A percentile compares a stretch with the other conserved stretches of the same genome.
phyloP scores from a whole-genome alignment of 2,329 filamentous ascomycete species.

The Emmonsia crescens region DNA sequence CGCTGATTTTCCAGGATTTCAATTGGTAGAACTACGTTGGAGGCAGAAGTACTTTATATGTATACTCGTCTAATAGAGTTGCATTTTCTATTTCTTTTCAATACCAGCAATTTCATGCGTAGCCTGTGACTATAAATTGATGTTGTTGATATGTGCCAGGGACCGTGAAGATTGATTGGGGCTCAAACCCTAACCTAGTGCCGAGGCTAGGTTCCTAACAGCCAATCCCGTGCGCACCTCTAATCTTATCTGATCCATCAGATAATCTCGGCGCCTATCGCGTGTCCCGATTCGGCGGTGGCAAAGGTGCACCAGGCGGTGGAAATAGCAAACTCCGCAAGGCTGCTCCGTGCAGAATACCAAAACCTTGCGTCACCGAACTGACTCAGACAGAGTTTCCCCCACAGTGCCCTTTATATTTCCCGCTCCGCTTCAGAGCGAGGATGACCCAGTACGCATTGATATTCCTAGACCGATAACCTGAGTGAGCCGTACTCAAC shows the following conservation, averaged over 20 bases:
- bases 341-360: background rate
- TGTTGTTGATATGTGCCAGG: background rate
- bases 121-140: background rate
- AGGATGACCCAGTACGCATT: background rate
- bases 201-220: background rate
- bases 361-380: background rate
- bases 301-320: background rate
- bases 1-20: no score
- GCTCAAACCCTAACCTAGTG: background rate
- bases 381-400: background rate
- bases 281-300: background rate
- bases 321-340: background rate
- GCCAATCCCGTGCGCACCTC: background rate
- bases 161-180: background rate
- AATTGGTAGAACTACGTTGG: no score
- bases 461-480: background rate
- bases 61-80: no score
- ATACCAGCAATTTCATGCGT: no score
- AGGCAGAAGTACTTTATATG: no score
- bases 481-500: background rate
- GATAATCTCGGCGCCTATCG: background rate
- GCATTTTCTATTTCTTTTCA: no score
- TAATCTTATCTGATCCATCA: constrained; percentile 1
- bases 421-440: background rate
- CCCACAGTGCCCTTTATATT: background rate